These are phyloP conservation scores for Bathelium albidoporum DNA, from an alignment of 495 filamentous ascomycete genomes.

Conservation along the genomic window DNA sequence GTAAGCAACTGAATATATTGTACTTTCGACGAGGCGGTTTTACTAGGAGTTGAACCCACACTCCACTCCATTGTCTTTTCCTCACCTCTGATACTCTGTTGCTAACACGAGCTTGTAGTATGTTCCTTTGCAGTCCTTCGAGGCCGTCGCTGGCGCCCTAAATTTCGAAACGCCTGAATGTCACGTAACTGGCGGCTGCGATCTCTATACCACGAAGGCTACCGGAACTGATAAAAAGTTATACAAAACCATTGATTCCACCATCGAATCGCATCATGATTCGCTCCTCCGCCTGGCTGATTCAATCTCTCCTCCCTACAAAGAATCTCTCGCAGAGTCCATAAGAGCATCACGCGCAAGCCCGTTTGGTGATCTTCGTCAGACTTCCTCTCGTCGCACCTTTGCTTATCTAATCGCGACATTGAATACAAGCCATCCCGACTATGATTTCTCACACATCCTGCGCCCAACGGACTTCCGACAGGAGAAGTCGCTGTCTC, in stretches of 20 bases:
- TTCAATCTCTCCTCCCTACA: constrained; percentile 66
- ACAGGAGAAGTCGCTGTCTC: constrained; percentile 60
- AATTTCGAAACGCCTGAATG: constrained; percentile 90
- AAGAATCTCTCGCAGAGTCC: constrained; percentile 28
- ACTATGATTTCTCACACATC: constrained; percentile 94
- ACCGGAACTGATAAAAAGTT: constrained; percentile 91
- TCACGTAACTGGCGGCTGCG: constrained; percentile 81
- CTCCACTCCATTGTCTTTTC: too few species aligned
- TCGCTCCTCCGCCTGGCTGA: constrained; percentile 71
- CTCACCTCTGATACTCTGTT: background rate
- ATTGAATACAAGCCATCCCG: constrained; percentile 91
- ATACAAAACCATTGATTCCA: constrained; percentile 86
- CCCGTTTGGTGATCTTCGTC: constrained; percentile 81
- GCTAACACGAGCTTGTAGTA: constrained; percentile 46
- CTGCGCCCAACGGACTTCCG: constrained; percentile 81
- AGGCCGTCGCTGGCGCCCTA: constrained; percentile 76
- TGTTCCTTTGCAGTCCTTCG: constrained; percentile 78
- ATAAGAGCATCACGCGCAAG: constrained; percentile 73
- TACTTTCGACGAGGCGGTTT: too few species aligned
- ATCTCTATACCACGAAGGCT: constrained; percentile 94
- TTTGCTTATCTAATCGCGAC: constrained; percentile 96
- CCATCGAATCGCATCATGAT: constrained; percentile 80
- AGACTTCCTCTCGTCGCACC: constrained; percentile 75
- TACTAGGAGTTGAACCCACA: too few species aligned
- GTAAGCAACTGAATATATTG: constrained; percentile 6